Conservation (phyloP, 179 eudicot genomes). For the Vitellaria paradoxa region DNA sequence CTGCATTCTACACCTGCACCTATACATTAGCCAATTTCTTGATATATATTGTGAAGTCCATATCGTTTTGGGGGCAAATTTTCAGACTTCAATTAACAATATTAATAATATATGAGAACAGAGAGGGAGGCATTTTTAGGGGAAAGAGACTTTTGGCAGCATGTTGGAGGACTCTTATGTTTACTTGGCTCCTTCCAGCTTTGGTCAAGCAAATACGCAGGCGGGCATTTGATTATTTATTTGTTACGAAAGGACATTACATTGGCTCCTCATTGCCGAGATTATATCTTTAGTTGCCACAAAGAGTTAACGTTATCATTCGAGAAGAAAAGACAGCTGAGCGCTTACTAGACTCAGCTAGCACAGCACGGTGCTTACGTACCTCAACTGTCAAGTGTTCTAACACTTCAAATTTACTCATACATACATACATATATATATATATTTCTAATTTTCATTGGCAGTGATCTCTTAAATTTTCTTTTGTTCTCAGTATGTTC, state of each 20-base stretch:
- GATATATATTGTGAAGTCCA: conserved; percentile 51
- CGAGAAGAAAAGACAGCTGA: too few relatives aligned
- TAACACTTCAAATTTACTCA: too few relatives aligned
- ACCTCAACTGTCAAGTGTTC: too few relatives aligned
- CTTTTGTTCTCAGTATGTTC: neutral
- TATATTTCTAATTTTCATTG: neutral
- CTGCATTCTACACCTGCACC: too few relatives aligned
- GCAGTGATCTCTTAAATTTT: neutral
- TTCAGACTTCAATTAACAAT: conserved; percentile 85
- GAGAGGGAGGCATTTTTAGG: conserved; percentile 97
- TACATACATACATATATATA: conserved; percentile 8
- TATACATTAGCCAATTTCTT: too few relatives aligned
- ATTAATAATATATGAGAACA: conserved; percentile 93
- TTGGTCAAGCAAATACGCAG: too few relatives aligned
- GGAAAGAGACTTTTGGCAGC: conserved; percentile 97
- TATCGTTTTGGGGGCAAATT: conserved; percentile 96
- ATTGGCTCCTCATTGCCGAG: too few relatives aligned
- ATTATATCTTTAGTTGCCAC: conserved; percentile 87
- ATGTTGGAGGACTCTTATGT: conserved; percentile 90
- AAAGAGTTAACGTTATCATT: too few relatives aligned
- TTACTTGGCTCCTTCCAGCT: conserved; percentile 26
- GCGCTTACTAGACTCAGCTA: too few relatives aligned
- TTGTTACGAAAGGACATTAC: too few relatives aligned
- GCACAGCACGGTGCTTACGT: too few relatives aligned
- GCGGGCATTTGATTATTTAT: conserved; percentile 52